Conservation (phyloP, 495 filamentous ascomycete genomes). For the Xylona heveae region DNA sequence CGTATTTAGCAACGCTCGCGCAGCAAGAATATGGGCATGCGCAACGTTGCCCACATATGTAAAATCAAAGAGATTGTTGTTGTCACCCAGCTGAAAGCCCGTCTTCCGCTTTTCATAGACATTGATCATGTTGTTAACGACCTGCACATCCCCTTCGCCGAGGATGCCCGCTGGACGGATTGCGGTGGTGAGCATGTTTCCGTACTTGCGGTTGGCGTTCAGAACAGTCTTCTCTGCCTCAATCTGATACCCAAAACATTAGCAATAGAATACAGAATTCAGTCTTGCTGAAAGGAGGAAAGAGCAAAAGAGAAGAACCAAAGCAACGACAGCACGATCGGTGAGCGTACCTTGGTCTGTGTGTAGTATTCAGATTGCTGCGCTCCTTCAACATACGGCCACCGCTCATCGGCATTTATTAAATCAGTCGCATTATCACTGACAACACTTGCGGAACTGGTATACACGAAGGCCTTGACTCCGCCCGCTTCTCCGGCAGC, state of each 20-base stretch:
- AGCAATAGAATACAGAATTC: neutral
- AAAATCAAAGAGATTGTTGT: conserved; percentile 77
- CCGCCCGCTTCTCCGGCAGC: conserved; percentile 45
- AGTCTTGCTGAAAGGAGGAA: neutral
- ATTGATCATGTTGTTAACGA: conserved; percentile 38
- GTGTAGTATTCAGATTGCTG: conserved; percentile 78
- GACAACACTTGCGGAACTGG: conserved; percentile 72
- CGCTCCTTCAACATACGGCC: conserved; percentile 50
- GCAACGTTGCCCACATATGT: conserved; percentile 64
- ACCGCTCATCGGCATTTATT: conserved; percentile 76
- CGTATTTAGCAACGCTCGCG: conserved; percentile 45
- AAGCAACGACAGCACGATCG: too few relatives aligned
- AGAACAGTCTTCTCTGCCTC: conserved; percentile 72
- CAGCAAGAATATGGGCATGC: conserved; percentile 50
- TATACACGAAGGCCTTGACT: conserved; percentile 89
- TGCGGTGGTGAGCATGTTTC: conserved; percentile 48
- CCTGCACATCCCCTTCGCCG: conserved; percentile 65
- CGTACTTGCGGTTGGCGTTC: conserved; percentile 55
- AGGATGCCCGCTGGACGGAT: conserved; percentile 82
- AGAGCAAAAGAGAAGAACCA: conserved; percentile 1
- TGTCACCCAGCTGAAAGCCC: conserved; percentile 67
- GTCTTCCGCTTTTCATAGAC: conserved; percentile 43
- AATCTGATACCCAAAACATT: conserved; percentile 33
- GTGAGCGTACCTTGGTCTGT: conserved; percentile 20
- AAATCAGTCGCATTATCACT: conserved; percentile 64